These are phyloP conservation scores for Talaromyces sp. DNA, from an alignment of 2,329 filamentous ascomycete genomes.

Conservation along the genomic window DNA sequence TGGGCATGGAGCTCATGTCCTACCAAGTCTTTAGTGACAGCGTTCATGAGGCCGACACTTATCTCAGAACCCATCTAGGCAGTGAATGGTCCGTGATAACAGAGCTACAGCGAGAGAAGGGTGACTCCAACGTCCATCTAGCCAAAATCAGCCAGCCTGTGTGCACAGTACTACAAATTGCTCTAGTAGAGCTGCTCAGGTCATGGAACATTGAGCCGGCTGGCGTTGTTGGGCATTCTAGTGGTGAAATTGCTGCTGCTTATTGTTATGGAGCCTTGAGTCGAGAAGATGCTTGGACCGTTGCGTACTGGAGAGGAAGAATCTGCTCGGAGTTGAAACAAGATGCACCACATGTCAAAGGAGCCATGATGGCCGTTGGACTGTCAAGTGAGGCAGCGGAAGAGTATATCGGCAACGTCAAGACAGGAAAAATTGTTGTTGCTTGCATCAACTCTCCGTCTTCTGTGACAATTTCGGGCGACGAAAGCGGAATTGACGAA, in stretches of 20 bases:
- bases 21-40: constrained; percentile 2
- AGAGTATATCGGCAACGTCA: background rate
- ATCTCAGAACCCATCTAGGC: background rate
- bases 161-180: constrained; percentile 26
- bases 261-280: constrained; percentile 43
- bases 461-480: constrained; percentile 27
- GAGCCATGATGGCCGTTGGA: background rate
- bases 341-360: background rate
- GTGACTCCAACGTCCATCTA: constrained; percentile 24
- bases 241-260: constrained; percentile 49
- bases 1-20: constrained; percentile 29
- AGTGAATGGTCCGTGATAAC: constrained; percentile 16
- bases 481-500: constrained; percentile 27
- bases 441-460: background rate
- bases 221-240: constrained; percentile 47
- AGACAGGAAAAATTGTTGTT: background rate
- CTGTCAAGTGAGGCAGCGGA: background rate
- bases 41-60: background rate
- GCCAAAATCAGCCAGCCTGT: constrained; percentile 27
- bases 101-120: background rate
- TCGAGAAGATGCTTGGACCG: background rate
- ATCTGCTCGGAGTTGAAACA: background rate
- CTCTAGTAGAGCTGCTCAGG: constrained; percentile 23
- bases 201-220: constrained; percentile 32
- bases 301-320: background rate